Evolutionary conservation across 257 asterid genomes (phyloP).

Genomic region (Plectranthus barbatus): DNA sequence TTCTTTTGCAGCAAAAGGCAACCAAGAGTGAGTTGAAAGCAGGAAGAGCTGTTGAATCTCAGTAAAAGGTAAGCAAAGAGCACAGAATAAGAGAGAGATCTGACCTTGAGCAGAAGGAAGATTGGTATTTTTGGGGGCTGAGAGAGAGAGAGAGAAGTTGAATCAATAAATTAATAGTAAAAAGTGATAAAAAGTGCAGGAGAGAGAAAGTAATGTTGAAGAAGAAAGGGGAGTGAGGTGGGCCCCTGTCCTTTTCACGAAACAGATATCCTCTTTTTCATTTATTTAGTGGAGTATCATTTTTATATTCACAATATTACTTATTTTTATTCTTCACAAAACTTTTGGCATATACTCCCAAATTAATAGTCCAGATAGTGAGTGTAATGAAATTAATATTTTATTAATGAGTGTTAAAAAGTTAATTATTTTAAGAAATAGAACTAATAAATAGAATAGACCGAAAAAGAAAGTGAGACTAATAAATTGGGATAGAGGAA

Average conservation of each 20-base stretch:
- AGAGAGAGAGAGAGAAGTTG: constrained; percentile 15
- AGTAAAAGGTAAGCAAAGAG: constrained; percentile 14
- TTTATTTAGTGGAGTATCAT: not conserved
- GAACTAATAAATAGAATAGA: no score
- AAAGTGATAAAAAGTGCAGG: constrained; percentile 36
- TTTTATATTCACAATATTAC: not conserved
- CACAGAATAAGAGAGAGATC: constrained; percentile 18
- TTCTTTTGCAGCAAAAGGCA: constrained; percentile 6
- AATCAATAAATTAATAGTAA: constrained; percentile 24
- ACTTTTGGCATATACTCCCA: no score
- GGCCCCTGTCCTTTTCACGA: constrained; percentile 37
- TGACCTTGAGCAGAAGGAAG: constrained; percentile 24
- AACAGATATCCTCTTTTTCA: not conserved
- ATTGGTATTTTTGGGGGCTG: constrained; percentile 18
- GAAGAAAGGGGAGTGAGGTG: constrained; percentile 23
- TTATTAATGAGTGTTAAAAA: no score
- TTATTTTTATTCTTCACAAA: not conserved
- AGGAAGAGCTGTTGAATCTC: not conserved
- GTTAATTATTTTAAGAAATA: no score
- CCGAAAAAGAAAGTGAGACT: no score
- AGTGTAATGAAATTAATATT: no score
- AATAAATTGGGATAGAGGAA: no score
- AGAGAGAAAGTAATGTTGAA: constrained; percentile 19
- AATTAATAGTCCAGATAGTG: no score
- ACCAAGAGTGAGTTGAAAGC: not conserved